Conservation (phyloP, 2,329 filamentous ascomycete species). For the Aspergillus spinulosporus region DNA sequence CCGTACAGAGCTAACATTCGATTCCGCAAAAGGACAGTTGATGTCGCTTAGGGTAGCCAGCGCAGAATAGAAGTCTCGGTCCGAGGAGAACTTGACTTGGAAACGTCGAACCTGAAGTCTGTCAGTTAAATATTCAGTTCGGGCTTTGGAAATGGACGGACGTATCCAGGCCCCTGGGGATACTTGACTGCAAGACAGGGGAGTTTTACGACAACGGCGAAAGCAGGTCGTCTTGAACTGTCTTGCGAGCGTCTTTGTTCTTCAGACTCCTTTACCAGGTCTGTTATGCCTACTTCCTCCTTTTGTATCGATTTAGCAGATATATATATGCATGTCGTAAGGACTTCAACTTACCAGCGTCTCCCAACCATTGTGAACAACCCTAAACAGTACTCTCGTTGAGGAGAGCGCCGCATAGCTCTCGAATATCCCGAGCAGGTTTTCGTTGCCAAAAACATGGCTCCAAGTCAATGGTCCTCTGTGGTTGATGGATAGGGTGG, state of each 20-base stretch:
- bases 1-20: conserved; percentile 29
- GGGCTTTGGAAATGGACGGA: conserved; percentile 11
- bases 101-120: conserved; percentile 47
- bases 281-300: conserved; percentile 45
- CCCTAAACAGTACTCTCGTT: conserved; percentile 32
- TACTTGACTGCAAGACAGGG: conserved; percentile 51
- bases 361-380: conserved; percentile 33
- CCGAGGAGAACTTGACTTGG: conserved; percentile 45
- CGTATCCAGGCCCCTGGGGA: conserved; percentile 31
- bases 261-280: conserved; percentile 31
- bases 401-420: conserved; percentile 20
- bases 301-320: conserved; percentile 19
- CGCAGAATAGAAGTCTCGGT: conserved; percentile 44
- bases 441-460: conserved; percentile 42
- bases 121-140: neutral
- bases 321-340: too few species aligned
- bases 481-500: conserved; percentile 39
- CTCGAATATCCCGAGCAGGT: conserved; percentile 41
- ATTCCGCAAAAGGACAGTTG: conserved; percentile 47
- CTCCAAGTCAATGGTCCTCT: conserved; percentile 46
- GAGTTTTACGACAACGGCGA: conserved; percentile 46
- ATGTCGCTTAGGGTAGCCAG: conserved; percentile 44
- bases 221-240: conserved; percentile 29
- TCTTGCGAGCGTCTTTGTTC: conserved; percentile 23
- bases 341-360: conserved; percentile 35